Conservation (phyloP, 345 rosid species). For the Hibiscus tridactylites region DNA sequence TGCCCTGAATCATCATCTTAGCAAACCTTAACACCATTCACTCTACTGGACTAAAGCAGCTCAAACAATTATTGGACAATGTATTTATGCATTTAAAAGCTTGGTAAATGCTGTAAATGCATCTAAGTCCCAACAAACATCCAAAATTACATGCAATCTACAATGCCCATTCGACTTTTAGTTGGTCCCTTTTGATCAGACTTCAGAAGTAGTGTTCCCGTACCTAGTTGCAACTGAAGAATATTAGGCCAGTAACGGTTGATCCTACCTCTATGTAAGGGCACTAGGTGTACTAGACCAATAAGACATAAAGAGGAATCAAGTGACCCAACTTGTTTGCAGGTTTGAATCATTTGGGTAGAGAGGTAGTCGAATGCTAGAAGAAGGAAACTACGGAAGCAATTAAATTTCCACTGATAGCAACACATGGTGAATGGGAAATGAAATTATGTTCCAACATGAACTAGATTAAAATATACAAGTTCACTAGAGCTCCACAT, state of each 20-base stretch:
- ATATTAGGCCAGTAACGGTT: not conserved
- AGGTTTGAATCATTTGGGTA: not conserved
- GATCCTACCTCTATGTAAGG: not conserved
- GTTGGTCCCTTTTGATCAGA: slow-evolving; percentile 5
- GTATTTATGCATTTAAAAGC: slow-evolving; percentile 1
- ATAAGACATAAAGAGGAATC: not conserved
- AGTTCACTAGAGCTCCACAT: slow-evolving; percentile 26
- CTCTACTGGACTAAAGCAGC: not conserved
- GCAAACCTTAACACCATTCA: not conserved
- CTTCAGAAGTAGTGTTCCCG: not conserved
- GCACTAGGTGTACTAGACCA: not conserved
- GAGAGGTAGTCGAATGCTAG: not conserved
- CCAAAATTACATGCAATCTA: not conserved
- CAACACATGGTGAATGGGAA: not conserved
- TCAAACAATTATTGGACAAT: not conserved
- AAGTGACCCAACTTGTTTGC: slow-evolving; percentile 5
- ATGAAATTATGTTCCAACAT: not conserved
- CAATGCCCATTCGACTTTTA: slow-evolving; percentile 4
- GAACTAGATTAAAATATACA: slow-evolving; percentile 4
- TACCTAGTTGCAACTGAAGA: not conserved
- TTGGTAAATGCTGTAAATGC: not conserved
- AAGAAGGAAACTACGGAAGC: slow-evolving; percentile 4
- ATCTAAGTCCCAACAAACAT: not conserved
- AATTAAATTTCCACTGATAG: not conserved
- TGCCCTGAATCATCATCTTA: not conserved